These are phyloP conservation scores for Ophiocordyceps camponoti-leonardi DNA, from an alignment of 2,329 filamentous ascomycete species.

Conservation along the genomic window DNA sequence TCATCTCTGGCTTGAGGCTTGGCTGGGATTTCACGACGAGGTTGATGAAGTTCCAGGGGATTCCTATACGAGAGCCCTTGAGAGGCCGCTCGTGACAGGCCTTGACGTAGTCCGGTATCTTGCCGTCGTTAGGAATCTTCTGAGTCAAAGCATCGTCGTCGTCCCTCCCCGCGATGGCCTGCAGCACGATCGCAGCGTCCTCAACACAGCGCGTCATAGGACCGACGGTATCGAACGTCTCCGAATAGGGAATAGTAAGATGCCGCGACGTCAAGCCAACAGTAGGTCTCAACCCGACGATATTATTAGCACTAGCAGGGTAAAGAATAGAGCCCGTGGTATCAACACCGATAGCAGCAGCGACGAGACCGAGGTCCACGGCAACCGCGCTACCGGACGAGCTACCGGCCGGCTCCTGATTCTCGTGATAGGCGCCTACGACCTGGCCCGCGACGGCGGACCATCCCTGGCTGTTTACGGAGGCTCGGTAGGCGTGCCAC, in stretches of 20 bases:
- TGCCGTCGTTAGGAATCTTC: conserved; percentile 18
- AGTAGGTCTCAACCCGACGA: not conserved
- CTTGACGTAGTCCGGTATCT: conserved; percentile 40
- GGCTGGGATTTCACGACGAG: conserved; percentile 2
- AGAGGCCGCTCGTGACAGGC: conserved; percentile 37
- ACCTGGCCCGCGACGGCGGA: conserved; percentile 44
- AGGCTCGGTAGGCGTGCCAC: conserved; percentile 41
- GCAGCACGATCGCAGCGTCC: conserved; percentile 42
- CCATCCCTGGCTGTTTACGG: conserved; percentile 27
- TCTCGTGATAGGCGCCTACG: conserved; percentile 39
- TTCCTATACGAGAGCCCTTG: conserved; percentile 40
- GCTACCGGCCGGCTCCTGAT: conserved; percentile 43
- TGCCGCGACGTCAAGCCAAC: not conserved
- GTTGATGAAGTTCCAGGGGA: conserved; percentile 42
- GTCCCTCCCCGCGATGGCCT: conserved; percentile 44
- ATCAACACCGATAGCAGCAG: conserved; percentile 43
- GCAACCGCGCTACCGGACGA: conserved; percentile 44
- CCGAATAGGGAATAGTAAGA: conserved; percentile 32
- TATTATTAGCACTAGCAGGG: conserved; percentile 19
- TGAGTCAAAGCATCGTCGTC: conserved; percentile 40
- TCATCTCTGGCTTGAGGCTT: conserved; percentile 9
- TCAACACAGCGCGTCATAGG: conserved; percentile 42
- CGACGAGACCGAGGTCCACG: conserved; percentile 38
- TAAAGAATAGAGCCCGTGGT: conserved; percentile 20
- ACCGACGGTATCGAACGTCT: conserved; percentile 46